These are phyloP conservation scores for Brassica juncea DNA, from an alignment of 345 rosid genomes.

Conservation along the genomic window DNA sequence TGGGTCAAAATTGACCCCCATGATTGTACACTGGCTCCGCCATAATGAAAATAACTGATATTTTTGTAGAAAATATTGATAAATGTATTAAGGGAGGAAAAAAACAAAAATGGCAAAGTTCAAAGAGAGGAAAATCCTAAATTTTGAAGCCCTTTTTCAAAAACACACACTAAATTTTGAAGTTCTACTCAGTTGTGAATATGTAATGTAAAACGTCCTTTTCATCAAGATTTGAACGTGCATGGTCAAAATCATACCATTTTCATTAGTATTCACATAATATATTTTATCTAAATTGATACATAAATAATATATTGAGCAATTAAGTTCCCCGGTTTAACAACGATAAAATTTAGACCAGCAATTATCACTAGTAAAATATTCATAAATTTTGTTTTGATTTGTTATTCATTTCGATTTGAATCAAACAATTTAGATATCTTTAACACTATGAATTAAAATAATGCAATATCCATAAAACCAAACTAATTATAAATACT, in stretches of 20 bases:
- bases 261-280: background rate
- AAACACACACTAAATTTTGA: background rate
- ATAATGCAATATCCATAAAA: no score
- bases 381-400: no score
- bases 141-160: no score
- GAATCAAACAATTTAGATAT: no score
- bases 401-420: no score
- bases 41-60: no score
- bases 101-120: background rate
- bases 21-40: no score
- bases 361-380: no score
- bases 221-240: background rate
- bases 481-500: no score
- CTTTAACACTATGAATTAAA: no score
- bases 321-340: background rate
- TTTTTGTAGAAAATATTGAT: background rate
- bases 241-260: background rate
- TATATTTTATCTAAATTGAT: background rate
- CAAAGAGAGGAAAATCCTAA: background rate
- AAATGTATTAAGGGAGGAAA: background rate
- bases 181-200: background rate
- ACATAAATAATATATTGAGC: background rate
- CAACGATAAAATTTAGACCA: background rate
- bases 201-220: background rate
- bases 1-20: no score